Evolutionary conservation across 78 protist genomes (phyloP).

Genomic region (Ministeria vibrans): DNA sequence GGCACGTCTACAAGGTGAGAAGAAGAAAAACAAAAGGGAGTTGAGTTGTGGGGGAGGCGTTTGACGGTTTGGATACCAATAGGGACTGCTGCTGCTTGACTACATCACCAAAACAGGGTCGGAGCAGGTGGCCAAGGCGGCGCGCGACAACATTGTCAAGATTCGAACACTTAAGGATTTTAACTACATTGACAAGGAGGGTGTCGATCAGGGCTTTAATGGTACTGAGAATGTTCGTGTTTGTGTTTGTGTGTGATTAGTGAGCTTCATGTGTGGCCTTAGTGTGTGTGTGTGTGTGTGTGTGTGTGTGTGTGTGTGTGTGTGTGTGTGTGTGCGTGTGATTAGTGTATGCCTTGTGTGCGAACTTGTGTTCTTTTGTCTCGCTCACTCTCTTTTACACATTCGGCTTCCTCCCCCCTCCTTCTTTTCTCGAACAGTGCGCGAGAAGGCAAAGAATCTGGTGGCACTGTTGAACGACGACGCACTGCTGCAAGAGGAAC

Average conservation of each 20-base stretch:
- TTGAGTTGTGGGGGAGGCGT: too few relatives aligned
- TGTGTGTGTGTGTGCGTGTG: background rate
- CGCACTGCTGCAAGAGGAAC: slow-evolving; percentile 4
- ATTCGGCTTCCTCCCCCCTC: background rate
- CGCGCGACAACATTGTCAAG: background rate
- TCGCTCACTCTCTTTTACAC: background rate
- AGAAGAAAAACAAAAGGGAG: too few relatives aligned
- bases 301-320: background rate
- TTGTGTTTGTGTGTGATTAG: background rate
- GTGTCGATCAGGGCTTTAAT: slow-evolving; percentile 28
- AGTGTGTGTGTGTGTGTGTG: background rate
- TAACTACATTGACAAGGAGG: slow-evolving; percentile 14
- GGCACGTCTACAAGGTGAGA: slow-evolving; percentile 38
- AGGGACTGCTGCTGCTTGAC: slow-evolving; percentile 25
- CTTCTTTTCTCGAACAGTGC: background rate
- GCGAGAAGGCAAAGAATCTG: slow-evolving; percentile 18
- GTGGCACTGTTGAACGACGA: slow-evolving; percentile 21
- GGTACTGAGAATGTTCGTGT: slow-evolving; percentile 6
- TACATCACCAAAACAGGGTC: slow-evolving; percentile 19
- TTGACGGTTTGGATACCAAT: background rate
- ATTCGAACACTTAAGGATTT: slow-evolving; percentile 24
- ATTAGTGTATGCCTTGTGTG: background rate
- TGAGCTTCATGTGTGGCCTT: background rate
- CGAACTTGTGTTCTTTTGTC: background rate
- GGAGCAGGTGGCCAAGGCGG: slow-evolving; percentile 2